A percentile compares a stretch with the other conserved stretches of the same genome.
Conservation (phyloP, 2,329 filamentous ascomycete species). For the Mycocentrospora acerina region DNA sequence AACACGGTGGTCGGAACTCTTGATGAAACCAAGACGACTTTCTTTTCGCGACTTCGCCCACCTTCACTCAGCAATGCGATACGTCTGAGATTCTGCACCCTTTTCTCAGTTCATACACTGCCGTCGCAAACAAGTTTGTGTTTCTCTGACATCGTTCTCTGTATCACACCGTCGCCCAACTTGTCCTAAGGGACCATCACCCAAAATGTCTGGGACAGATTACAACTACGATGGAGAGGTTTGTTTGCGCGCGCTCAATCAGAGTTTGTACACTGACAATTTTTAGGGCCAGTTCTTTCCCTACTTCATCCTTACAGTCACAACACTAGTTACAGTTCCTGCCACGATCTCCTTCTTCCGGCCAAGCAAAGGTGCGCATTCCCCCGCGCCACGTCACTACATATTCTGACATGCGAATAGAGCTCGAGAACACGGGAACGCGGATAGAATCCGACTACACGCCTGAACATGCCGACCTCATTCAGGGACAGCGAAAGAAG, state of each 20-base stretch:
- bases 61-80: slow-evolving; percentile 23
- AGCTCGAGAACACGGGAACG: slow-evolving; percentile 77
- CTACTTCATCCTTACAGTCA: slow-evolving; percentile 93
- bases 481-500: slow-evolving; percentile 78
- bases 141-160: slow-evolving; percentile 21
- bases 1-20: slow-evolving; percentile 33
- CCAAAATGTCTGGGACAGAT: slow-evolving; percentile 61
- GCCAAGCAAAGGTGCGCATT: slow-evolving; percentile 64
- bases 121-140: too few relatives aligned
- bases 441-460: slow-evolving; percentile 81
- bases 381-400: neutral
- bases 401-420: slow-evolving; percentile 34
- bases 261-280: slow-evolving; percentile 13
- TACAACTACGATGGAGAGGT: slow-evolving; percentile 98
- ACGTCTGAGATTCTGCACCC: slow-evolving; percentile 12
- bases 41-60: slow-evolving; percentile 28
- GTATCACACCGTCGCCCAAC: slow-evolving; percentile 7
- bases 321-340: slow-evolving; percentile 82
- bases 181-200: slow-evolving; percentile 19
- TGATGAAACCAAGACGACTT: slow-evolving; percentile 26
- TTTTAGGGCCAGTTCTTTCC: slow-evolving; percentile 91
- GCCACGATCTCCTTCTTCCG: slow-evolving; percentile 86
- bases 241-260: slow-evolving; percentile 19
- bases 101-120: too few relatives aligned
- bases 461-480: slow-evolving; percentile 78